phyloP scores from a whole-genome alignment of 257 asterid genomes.

The Leonotis leonurus region DNA sequence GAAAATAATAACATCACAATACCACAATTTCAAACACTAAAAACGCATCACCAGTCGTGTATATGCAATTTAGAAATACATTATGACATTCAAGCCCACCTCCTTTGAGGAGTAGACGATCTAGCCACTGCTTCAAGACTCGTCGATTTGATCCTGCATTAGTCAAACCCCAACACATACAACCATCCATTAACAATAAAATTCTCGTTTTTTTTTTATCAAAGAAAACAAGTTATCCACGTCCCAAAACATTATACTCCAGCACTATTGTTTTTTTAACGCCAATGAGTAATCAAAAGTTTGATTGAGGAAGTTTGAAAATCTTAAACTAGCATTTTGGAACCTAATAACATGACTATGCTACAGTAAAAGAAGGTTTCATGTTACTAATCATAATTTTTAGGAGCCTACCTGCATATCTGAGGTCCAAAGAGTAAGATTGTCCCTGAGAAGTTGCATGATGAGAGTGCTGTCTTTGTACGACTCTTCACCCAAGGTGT shows the following conservation, averaged over 20 bases:
- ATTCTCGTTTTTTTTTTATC: background rate
- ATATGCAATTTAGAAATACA: constrained; percentile 31
- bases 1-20: constrained; percentile 5
- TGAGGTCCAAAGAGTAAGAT: constrained; percentile 70
- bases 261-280: no score
- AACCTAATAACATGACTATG: background rate
- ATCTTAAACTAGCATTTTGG: background rate
- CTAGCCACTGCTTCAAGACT: constrained; percentile 30
- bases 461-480: constrained; percentile 69
- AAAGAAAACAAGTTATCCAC: background rate
- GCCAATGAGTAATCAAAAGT: background rate
- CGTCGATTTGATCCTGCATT: constrained; percentile 46
- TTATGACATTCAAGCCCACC: constrained; percentile 39
- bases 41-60: constrained; percentile 18
- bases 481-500: constrained; percentile 54
- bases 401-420: constrained; percentile 49
- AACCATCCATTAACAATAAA: background rate
- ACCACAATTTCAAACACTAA: constrained; percentile 16
- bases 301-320: background rate
- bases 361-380: background rate
- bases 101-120: constrained; percentile 28
- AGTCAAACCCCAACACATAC: background rate
- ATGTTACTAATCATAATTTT: background rate
- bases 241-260: background rate
- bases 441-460: constrained; percentile 66